Conservation (phyloP, 495 filamentous ascomycete genomes). For the Niebla homalea region DNA sequence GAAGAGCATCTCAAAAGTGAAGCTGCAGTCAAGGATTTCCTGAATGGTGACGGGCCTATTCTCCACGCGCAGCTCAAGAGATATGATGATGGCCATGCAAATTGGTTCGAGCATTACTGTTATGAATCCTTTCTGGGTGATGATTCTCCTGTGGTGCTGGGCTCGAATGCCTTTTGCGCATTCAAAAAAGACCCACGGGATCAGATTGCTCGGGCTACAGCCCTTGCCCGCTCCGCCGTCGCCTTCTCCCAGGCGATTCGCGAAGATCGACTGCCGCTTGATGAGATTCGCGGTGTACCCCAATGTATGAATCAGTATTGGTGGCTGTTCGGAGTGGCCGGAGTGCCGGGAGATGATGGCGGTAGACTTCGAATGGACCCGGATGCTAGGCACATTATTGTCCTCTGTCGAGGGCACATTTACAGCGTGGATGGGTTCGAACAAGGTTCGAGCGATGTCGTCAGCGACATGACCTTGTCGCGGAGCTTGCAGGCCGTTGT, state of each 20-base stretch:
- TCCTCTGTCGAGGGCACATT: slow-evolving; percentile 3
- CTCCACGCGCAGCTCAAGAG: background rate
- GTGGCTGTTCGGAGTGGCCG: slow-evolving; percentile 3
- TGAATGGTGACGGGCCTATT: background rate
- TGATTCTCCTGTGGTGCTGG: slow-evolving; percentile 1
- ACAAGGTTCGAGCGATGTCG: background rate
- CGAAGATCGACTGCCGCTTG: background rate
- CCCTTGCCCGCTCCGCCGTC: slow-evolving; percentile 2
- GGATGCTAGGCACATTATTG: slow-evolving; percentile 4
- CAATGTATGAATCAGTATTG: slow-evolving; percentile 7
- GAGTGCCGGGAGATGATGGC: slow-evolving; percentile 3
- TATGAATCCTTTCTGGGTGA: slow-evolving; percentile 1
- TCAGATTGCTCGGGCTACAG: background rate
- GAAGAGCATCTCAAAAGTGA: background rate
- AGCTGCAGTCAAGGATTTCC: background rate
- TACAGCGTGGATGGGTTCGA: slow-evolving; percentile 2
- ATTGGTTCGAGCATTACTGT: slow-evolving; percentile 3
- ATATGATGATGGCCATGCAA: background rate
- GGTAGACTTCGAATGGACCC: slow-evolving; percentile 2
- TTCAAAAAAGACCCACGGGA: slow-evolving; percentile 2
- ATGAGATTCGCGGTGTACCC: background rate
- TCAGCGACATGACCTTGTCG: background rate
- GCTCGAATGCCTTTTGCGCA: slow-evolving; percentile 2
- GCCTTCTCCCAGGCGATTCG: slow-evolving; percentile 6
- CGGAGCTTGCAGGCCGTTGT: background rate